Evolutionary conservation across 441 rosid genomes (phyloP).

Genomic region (Euphorbia celastroides): DNA sequence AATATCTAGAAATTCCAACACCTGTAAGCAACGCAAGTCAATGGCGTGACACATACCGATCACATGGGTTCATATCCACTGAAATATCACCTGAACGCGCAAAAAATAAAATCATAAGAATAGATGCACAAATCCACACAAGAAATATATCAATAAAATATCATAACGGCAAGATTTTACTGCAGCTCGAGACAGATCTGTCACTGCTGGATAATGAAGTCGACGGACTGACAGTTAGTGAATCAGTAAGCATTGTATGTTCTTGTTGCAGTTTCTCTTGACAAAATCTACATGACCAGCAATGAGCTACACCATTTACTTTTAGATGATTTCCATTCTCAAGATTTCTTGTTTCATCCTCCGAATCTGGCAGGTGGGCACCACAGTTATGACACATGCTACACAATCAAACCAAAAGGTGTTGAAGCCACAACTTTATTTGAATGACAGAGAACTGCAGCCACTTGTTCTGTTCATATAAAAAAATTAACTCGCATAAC

Average conservation of each 20-base stretch:
- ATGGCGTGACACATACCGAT: constrained; percentile 37
- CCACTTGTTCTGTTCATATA: constrained; percentile 22
- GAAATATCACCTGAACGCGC: constrained; percentile 59
- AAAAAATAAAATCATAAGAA: constrained; percentile 13
- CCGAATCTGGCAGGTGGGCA: constrained; percentile 21
- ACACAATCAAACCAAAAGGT: constrained; percentile 29
- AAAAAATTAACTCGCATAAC: constrained; percentile 2
- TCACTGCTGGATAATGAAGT: constrained; percentile 59
- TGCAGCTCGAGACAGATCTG: constrained; percentile 63
- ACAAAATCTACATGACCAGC: constrained; percentile 42
- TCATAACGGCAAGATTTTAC: constrained; percentile 26
- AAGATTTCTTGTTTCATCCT: constrained; percentile 24
- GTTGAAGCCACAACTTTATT: constrained; percentile 13
- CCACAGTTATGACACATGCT: constrained; percentile 54
- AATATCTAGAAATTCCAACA: background rate
- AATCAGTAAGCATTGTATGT: constrained; percentile 25
- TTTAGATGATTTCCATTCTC: constrained; percentile 26
- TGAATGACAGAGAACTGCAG: constrained; percentile 7
- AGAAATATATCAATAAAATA: background rate
- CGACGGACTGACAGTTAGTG: constrained; percentile 55
- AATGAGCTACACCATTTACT: constrained; percentile 25
- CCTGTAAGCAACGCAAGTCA: constrained; percentile 5
- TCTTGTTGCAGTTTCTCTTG: constrained; percentile 36
- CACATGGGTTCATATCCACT: constrained; percentile 53
- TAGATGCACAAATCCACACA: constrained; percentile 4